Percentiles rank a stretch among this genome's conserved stretches.
Evolutionary conservation across 768 basidiomycete genomes (phyloP).

Genomic region (Dioszegia crocea): DNA sequence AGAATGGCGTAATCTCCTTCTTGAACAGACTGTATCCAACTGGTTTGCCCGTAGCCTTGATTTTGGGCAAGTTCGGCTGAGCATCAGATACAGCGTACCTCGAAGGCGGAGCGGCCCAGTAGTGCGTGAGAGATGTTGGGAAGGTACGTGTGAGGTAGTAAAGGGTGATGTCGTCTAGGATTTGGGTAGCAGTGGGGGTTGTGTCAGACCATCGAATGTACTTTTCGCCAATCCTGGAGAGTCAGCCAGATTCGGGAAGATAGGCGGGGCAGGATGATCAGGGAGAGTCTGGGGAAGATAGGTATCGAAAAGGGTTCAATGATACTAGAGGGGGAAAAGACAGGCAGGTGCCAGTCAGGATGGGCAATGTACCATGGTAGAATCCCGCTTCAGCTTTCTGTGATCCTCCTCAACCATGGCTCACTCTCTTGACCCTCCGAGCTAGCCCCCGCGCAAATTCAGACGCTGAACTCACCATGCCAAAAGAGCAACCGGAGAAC

Average conservation of each 20-base stretch:
- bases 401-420: no score
- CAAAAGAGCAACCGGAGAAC: constrained; percentile 15
- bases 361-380: no score
- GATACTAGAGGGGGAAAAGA: no score
- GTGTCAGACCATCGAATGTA: constrained; percentile 40
- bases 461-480: constrained; percentile 15
- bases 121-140: constrained; percentile 19
- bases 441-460: no score
- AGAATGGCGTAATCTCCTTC: constrained; percentile 38
- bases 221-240: constrained; percentile 49
- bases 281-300: not conserved
- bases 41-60: constrained; percentile 25
- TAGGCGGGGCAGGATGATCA: not conserved
- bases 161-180: constrained; percentile 42
- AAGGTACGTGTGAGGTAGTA: constrained; percentile 38
- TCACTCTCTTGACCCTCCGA: no score
- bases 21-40: constrained; percentile 45
- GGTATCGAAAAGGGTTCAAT: no score
- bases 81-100: constrained; percentile 1
- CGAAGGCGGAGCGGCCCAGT: constrained; percentile 8
- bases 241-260: not conserved
- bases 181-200: constrained; percentile 18
- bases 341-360: no score
- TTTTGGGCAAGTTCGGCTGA: not conserved
- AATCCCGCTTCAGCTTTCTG: no score